Conservation (phyloP, 164 flowering plant genomes). For the Pachysandra terminalis region DNA sequence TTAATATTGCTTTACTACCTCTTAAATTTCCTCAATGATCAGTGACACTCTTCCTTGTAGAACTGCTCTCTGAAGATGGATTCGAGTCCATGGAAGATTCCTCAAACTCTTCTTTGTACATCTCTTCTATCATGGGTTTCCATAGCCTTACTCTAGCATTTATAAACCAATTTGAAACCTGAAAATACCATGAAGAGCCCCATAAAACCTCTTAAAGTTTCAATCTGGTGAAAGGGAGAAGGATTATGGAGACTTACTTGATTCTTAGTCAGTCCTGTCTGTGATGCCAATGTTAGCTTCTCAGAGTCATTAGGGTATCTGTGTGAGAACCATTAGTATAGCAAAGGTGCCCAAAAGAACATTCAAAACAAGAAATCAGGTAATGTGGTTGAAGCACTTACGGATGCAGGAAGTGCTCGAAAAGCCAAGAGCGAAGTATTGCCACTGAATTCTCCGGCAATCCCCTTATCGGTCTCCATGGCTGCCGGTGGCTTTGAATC, state of each 20-base stretch:
- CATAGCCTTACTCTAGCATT: slow-evolving; percentile 84
- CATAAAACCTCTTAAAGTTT: not conserved
- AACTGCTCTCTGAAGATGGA: slow-evolving; percentile 26
- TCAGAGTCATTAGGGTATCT: slow-evolving; percentile 34
- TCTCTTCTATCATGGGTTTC: slow-evolving; percentile 95
- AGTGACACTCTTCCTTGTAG: slow-evolving; percentile 24
- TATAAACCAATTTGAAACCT: slow-evolving; percentile 95
- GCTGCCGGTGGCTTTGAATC: slow-evolving; percentile 50
- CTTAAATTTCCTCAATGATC: slow-evolving; percentile 27
- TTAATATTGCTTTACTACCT: no score
- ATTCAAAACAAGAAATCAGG: not conserved
- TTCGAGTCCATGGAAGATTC: slow-evolving; percentile 54
- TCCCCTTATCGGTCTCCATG: slow-evolving; percentile 82
- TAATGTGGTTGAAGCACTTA: slow-evolving; percentile 24
- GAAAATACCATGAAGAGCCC: slow-evolving; percentile 14
- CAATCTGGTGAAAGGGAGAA: not conserved
- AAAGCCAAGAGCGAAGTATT: slow-evolving; percentile 40
- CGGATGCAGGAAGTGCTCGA: slow-evolving; percentile 81
- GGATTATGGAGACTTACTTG: slow-evolving; percentile 42
- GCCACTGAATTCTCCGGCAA: slow-evolving; percentile 84
- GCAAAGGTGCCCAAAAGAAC: not conserved
- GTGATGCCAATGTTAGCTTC: slow-evolving; percentile 79
- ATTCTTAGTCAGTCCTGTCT: slow-evolving; percentile 78
- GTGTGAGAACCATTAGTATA: slow-evolving; percentile 10
- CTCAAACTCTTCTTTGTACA: slow-evolving; percentile 78